phyloP scores from a whole-genome alignment of 2,329 filamentous ascomycete species.

The Trichoderma gracile region DNA sequence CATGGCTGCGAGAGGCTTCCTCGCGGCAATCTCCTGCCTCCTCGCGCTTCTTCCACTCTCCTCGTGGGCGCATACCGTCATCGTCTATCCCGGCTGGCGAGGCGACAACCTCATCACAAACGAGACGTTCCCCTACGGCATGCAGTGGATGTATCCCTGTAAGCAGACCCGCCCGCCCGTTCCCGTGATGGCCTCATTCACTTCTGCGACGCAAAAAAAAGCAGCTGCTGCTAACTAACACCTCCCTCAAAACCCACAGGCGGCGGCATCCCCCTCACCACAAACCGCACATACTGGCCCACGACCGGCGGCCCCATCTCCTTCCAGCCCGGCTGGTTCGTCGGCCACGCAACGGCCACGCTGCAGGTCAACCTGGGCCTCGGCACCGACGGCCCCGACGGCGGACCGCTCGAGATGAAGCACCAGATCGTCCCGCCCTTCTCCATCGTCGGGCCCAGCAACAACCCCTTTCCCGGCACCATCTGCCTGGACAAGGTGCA shows the following conservation, averaged over 20 bases:
- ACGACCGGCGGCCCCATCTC: slow-evolving; percentile 79
- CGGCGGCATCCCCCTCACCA: slow-evolving; percentile 74
- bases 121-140: slow-evolving; percentile 78
- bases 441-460: slow-evolving; percentile 78
- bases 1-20: slow-evolving; percentile 2
- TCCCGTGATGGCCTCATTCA: too few species aligned
- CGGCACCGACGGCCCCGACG: slow-evolving; percentile 64
- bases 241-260: too few species aligned
- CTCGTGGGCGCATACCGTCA: slow-evolving; percentile 66
- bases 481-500: slow-evolving; percentile 90
- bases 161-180: slow-evolving; percentile 42
- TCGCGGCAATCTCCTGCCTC: slow-evolving; percentile 1
- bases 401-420: slow-evolving; percentile 81
- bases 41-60: slow-evolving; percentile 11
- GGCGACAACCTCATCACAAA: slow-evolving; percentile 84
- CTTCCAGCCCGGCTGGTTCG: slow-evolving; percentile 95
- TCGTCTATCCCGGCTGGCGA: slow-evolving; percentile 84
- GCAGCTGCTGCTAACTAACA: too few species aligned
- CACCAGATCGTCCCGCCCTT: slow-evolving; percentile 78
- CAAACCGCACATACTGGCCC: slow-evolving; percentile 91
- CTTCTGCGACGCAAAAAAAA: too few species aligned
- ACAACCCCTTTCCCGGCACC: slow-evolving; percentile 79
- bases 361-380: slow-evolving; percentile 92
- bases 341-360: slow-evolving; percentile 77
- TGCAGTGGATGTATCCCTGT: slow-evolving; percentile 98